Percentiles rank a stretch among this genome's conserved stretches.
Evolutionary conservation across 495 filamentous ascomycete species (phyloP).

Genomic region (Podospora anserina): DNA sequence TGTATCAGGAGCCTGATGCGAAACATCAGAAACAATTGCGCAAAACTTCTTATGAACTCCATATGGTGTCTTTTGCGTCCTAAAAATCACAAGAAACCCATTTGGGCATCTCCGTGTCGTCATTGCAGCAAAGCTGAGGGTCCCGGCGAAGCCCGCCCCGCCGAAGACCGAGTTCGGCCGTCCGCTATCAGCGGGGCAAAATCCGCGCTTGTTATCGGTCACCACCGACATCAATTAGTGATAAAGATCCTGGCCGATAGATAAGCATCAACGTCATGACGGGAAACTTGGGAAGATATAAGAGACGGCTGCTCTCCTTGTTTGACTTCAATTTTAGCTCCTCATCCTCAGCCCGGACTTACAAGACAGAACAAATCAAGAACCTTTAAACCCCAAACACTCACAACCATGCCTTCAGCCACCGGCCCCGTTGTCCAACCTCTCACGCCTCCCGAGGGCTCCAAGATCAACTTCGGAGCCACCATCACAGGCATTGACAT

Average conservation of each 20-base stretch:
- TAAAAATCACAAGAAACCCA: no score
- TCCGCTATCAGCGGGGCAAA: background rate
- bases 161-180: conserved; percentile 3
- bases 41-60: no score
- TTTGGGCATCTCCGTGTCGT: background rate
- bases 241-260: background rate
- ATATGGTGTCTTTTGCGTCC: no score
- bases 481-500: conserved; percentile 53
- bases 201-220: background rate
- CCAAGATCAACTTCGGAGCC: conserved; percentile 58
- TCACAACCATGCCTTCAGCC: conserved; percentile 2
- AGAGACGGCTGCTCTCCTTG: background rate
- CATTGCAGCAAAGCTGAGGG: background rate
- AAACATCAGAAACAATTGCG: no score
- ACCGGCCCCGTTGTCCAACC: conserved; percentile 31
- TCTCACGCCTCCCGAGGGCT: conserved; percentile 44
- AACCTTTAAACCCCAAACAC: background rate
- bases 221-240: background rate
- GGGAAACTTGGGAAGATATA: background rate
- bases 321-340: background rate
- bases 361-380: background rate
- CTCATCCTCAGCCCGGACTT: background rate
- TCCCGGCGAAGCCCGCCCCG: background rate
- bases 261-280: background rate
- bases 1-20: no score